These are phyloP conservation scores for Lentinula guzmanii DNA, from an alignment of 768 basidiomycete species.

Conservation along the genomic window DNA sequence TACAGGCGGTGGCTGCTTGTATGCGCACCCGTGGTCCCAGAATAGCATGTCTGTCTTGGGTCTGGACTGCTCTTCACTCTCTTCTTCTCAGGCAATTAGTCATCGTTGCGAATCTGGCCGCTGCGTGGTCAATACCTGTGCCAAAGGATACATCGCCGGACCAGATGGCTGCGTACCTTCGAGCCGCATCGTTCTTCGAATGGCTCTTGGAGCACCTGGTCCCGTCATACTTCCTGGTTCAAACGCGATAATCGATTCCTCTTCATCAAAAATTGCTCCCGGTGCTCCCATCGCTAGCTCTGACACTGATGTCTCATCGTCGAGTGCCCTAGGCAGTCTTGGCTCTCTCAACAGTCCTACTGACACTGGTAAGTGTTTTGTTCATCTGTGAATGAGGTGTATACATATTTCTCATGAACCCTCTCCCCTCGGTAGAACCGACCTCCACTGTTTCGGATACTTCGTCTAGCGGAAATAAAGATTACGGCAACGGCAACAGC, in stretches of 20 bases:
- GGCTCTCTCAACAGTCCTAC: too few relatives aligned
- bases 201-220: neutral
- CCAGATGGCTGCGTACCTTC: neutral
- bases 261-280: too few relatives aligned
- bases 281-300: too few relatives aligned
- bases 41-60: neutral
- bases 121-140: neutral
- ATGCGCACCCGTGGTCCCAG: constrained; percentile 3
- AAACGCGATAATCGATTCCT: too few relatives aligned
- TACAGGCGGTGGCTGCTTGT: constrained; percentile 3
- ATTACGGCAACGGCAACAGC: neutral
- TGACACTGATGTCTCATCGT: too few relatives aligned
- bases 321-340: too few relatives aligned
- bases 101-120: neutral
- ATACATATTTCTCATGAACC: too few relatives aligned
- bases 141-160: neutral
- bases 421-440: neutral
- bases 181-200: neutral
- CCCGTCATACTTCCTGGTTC: neutral
- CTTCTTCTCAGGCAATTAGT: neutral
- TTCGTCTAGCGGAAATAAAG: neutral
- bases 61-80: neutral
- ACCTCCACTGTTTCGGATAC: neutral
- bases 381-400: too few relatives aligned
- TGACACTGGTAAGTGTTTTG: too few relatives aligned